Conservation (phyloP, 1,284 basidiomycete species). For the Abortiporus biennis region DNA sequence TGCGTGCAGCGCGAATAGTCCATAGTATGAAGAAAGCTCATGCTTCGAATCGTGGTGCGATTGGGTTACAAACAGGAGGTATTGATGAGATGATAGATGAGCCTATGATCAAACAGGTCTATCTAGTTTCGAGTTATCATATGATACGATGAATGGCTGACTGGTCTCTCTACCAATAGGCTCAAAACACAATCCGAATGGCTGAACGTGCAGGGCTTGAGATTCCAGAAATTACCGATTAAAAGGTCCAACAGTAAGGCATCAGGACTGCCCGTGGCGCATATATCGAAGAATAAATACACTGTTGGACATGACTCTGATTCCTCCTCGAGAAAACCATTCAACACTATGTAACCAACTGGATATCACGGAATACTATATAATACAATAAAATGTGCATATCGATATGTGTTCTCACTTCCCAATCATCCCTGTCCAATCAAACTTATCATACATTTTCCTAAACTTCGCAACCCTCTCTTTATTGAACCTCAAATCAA, state of each 20-base stretch:
- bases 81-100: conserved; percentile 88
- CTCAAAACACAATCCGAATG: conserved; percentile 55
- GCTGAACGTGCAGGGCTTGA: conserved; percentile 60
- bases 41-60: conserved; percentile 48
- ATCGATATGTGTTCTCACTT: conserved; percentile 10
- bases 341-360: no score
- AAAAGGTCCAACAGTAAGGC: background rate
- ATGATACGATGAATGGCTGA: conserved; percentile 17
- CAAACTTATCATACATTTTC: conserved; percentile 63
- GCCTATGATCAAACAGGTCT: conserved; percentile 83
- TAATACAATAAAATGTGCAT: background rate
- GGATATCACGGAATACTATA: background rate
- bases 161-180: conserved; percentile 32
- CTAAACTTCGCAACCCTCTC: conserved; percentile 66
- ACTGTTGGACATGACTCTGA: no score
- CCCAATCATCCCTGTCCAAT: conserved; percentile 73
- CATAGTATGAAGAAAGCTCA: conserved; percentile 53
- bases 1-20: conserved; percentile 72
- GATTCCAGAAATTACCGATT: conserved; percentile 38
- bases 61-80: conserved; percentile 56
- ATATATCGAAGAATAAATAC: no score
- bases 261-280: no score
- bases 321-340: no score
- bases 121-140: conserved; percentile 10
- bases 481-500: conserved; percentile 69